These are phyloP conservation scores for Cercophora sp. DNA, from an alignment of 495 filamentous ascomycete genomes.

Conservation along the genomic window DNA sequence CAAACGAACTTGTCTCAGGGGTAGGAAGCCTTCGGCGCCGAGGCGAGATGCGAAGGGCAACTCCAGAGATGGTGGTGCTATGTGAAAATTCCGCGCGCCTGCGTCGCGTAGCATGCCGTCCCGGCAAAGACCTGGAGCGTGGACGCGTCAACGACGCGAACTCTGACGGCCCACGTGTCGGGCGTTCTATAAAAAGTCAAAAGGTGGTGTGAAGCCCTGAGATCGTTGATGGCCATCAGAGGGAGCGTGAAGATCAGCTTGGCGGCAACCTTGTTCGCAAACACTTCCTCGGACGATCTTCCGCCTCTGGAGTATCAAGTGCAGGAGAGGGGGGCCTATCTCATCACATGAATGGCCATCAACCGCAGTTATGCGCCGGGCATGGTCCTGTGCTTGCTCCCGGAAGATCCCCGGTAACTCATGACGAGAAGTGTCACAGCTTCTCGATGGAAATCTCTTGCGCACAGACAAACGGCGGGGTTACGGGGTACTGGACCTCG, in stretches of 20 bases:
- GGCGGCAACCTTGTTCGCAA: slow-evolving; percentile 6
- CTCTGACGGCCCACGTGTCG: slow-evolving; percentile 1
- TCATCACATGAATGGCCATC: slow-evolving; percentile 3
- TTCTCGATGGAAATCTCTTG: background rate
- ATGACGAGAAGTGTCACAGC: slow-evolving; percentile 3
- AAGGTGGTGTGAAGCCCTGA: background rate
- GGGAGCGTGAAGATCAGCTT: too few relatives aligned
- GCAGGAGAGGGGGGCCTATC: background rate
- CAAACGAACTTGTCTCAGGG: slow-evolving; percentile 22
- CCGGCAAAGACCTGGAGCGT: background rate
- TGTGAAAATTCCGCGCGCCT: slow-evolving; percentile 3
- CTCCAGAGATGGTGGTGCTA: background rate
- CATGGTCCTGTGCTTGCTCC: background rate
- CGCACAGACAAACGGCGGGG: background rate
- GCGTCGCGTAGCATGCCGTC: background rate
- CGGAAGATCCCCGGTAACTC: background rate
- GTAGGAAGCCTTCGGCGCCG: too few relatives aligned
- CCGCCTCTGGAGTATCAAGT: background rate
- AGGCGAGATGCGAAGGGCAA: slow-evolving; percentile 1
- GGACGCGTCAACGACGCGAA: background rate
- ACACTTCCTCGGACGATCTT: slow-evolving; percentile 10
- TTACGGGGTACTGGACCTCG: too few relatives aligned
- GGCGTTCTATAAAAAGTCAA: background rate
- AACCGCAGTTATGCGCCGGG: slow-evolving; percentile 10
- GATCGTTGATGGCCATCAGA: too few relatives aligned